These are phyloP conservation scores for Nemophila menziesii DNA, from an alignment of 257 asterid species.

Conservation along the genomic window DNA sequence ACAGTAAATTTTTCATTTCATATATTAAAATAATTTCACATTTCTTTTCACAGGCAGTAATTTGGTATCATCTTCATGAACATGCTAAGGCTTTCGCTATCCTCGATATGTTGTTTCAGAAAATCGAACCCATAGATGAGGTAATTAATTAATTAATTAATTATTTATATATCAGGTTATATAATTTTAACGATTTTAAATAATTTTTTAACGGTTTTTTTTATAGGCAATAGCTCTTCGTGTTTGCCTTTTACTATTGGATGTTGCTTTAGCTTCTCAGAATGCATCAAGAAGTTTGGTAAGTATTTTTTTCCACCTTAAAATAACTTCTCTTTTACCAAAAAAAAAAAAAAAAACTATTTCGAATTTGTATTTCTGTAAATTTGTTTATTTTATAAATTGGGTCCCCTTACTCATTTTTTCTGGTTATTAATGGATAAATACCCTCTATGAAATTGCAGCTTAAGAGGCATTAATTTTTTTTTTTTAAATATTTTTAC, in stretches of 20 bases:
- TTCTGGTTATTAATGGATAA: too few relatives aligned
- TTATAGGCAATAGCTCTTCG: slow-evolving; percentile 83
- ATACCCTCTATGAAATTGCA: too few relatives aligned
- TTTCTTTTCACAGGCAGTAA: slow-evolving; percentile 59
- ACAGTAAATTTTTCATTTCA: slow-evolving; percentile 5
- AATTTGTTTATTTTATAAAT: too few relatives aligned
- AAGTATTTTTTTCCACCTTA: slow-evolving; percentile 21
- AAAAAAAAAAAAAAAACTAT: too few relatives aligned
- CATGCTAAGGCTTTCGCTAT: slow-evolving; percentile 54
- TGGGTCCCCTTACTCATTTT: too few relatives aligned
- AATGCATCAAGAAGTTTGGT: slow-evolving; percentile 68
- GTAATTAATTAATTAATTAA: too few relatives aligned
- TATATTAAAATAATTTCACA: slow-evolving; percentile 7
- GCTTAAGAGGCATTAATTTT: too few relatives aligned
- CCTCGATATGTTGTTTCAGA: slow-evolving; percentile 69
- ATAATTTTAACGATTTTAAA: slow-evolving; percentile 1
- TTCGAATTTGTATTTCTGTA: too few relatives aligned
- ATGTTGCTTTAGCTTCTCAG: slow-evolving; percentile 64
- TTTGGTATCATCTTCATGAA: slow-evolving; percentile 88
- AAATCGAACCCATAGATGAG: slow-evolving; percentile 84
- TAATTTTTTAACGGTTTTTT: slow-evolving; percentile 20
- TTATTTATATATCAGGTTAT: background rate
- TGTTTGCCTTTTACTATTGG: slow-evolving; percentile 77
- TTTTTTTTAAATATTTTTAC: too few relatives aligned
- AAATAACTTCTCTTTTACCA: too few relatives aligned